A percentile compares a stretch with the other conserved stretches of the same genome.
These are phyloP conservation scores for Debaryomyces subglobosus DNA, from an alignment of 1,139 yeast genomes.

Conservation along the genomic window DNA sequence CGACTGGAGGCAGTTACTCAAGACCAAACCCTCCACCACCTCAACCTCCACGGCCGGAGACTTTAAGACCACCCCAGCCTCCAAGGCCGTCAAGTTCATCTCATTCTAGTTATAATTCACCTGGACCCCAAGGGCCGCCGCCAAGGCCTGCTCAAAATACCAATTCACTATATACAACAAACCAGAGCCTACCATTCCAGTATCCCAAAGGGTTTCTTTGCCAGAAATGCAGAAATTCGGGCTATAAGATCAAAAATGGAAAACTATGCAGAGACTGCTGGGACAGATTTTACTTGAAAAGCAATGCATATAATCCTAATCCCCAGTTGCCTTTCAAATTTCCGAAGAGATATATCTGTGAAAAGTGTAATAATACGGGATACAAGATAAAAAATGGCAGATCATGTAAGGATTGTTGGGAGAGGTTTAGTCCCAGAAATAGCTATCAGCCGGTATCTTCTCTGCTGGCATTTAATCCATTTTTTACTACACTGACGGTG, in stretches of 20 bases:
- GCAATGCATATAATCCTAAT: constrained; percentile 44
- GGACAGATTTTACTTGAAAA: constrained; percentile 31
- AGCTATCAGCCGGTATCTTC: constrained; percentile 11
- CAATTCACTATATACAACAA: constrained; percentile 28
- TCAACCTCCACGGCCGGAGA: constrained; percentile 12
- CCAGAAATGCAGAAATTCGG: constrained; percentile 45
- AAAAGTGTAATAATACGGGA: constrained; percentile 79
- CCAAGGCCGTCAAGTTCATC: constrained; percentile 11
- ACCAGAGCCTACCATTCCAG: constrained; percentile 57
- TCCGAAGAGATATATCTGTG: constrained; percentile 64
- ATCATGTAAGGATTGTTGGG: constrained; percentile 76
- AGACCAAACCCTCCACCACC: constrained; percentile 13
- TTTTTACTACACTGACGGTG: constrained; percentile 10
- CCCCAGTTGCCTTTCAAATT: constrained; percentile 48
- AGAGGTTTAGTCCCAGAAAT: constrained; percentile 55
- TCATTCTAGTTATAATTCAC: constrained; percentile 1
- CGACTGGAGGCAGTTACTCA: constrained; percentile 7
- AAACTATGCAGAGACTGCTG: constrained; percentile 42
- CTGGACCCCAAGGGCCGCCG: neutral
- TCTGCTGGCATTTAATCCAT: constrained; percentile 13
- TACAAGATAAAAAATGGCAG: constrained; percentile 63
- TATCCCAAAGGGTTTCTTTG: constrained; percentile 42
- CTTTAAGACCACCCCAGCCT: constrained; percentile 11
- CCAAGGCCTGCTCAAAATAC: neutral
- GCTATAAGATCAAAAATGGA: constrained; percentile 34